phyloP scores from a whole-genome alignment of 106 monocot species.

The Posidonia australis region DNA sequence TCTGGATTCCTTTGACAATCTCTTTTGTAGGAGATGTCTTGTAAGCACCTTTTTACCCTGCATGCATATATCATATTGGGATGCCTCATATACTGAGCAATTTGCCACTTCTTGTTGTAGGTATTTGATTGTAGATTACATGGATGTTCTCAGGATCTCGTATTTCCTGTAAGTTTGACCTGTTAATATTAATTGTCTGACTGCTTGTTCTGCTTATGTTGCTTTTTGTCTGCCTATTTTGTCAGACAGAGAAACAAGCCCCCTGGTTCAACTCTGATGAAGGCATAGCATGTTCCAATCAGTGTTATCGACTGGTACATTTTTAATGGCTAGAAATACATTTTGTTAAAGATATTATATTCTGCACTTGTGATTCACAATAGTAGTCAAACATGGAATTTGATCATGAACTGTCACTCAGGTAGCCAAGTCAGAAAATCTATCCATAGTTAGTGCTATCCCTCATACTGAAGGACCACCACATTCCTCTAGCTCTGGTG shows the following conservation, averaged over 20 bases:
- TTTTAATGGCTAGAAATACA: not conserved
- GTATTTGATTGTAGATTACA: conserved; percentile 98
- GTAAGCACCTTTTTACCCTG: conserved; percentile 23
- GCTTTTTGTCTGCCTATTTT: conserved; percentile 9
- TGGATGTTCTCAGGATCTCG: conserved; percentile 97
- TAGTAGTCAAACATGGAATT: not conserved
- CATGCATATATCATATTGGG: conserved; percentile 1
- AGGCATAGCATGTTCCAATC: conserved; percentile 56
- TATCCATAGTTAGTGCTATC: conserved; percentile 24
- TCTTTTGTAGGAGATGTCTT: conserved; percentile 87
- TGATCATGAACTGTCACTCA: conserved; percentile 12
- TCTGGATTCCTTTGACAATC: conserved; percentile 97
- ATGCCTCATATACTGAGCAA: conserved; percentile 1
- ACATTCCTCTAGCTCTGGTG: conserved; percentile 35
- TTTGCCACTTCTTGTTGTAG: conserved; percentile 24
- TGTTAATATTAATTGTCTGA: conserved; percentile 1
- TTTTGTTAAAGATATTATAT: not conserved
- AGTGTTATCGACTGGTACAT: conserved; percentile 62
- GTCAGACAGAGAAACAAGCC: conserved; percentile 82
- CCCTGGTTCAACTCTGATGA: conserved; percentile 64
- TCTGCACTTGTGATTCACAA: not conserved
- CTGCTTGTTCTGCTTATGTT: not conserved
- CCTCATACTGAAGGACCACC: conserved; percentile 26
- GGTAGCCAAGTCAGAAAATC: conserved; percentile 42
- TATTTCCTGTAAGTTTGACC: conserved; percentile 82